These are phyloP conservation scores for Chlorociboria aeruginascens DNA, from an alignment of 495 filamentous ascomycete genomes.

Conservation along the genomic window DNA sequence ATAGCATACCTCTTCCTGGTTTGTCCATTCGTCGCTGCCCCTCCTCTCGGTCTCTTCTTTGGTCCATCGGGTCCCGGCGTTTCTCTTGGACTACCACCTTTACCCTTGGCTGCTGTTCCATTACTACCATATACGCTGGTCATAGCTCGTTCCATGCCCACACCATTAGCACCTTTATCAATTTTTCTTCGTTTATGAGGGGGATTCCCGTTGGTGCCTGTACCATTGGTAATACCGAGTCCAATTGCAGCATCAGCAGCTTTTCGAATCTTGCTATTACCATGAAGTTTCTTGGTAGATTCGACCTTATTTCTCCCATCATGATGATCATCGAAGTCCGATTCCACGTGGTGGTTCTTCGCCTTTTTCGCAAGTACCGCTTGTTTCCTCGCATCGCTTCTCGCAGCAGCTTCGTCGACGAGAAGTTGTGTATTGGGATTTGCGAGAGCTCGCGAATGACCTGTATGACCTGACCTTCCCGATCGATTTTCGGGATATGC, in stretches of 20 bases:
- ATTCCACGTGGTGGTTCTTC: conserved; percentile 55
- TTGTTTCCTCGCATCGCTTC: conserved; percentile 73
- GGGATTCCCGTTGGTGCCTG: conserved; percentile 28
- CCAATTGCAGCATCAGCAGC: conserved; percentile 38
- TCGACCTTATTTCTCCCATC: conserved; percentile 28
- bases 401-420: conserved; percentile 64
- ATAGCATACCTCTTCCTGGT: conserved; percentile 61
- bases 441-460: conserved; percentile 64
- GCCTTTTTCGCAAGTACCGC: conserved; percentile 58
- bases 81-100: conserved; percentile 47
- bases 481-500: conserved; percentile 80
- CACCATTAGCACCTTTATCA: conserved; percentile 41
- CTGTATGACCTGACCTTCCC: conserved; percentile 47
- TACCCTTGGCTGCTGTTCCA: conserved; percentile 33
- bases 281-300: conserved; percentile 42
- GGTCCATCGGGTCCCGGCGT: conserved; percentile 44
- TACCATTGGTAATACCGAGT: conserved; percentile 38
- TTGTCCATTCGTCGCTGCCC: conserved; percentile 38
- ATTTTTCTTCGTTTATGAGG: conserved; percentile 77
- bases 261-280: conserved; percentile 50
- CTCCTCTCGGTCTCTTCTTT: conserved; percentile 51
- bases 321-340: conserved; percentile 64
- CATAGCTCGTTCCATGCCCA: conserved; percentile 59
- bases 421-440: conserved; percentile 56
- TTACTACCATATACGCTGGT: conserved; percentile 42